Evolutionary conservation across 345 rosid genomes (phyloP), one percentile per base, ranked within the genome.

Genomic region (Acer yangbiense): DNA sequence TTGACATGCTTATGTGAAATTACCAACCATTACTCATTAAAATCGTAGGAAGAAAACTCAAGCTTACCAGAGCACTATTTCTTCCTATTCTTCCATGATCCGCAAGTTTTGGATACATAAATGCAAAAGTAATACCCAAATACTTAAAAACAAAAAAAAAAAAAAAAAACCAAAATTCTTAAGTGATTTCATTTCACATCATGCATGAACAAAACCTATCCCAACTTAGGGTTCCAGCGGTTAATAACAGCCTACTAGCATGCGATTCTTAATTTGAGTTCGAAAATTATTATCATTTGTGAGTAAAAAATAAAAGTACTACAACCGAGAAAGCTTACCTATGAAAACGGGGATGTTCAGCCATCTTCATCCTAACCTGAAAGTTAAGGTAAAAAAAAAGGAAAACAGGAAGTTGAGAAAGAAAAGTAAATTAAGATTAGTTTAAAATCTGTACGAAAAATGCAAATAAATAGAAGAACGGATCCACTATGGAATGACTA

Each of bases 311-410:
- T 50, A 39, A 52, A 52, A 32, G 6, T 52, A 13, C 9, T n/a
- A 54, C 41, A 18, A 23, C 68, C 71, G 70, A 54, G 11, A 68
- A 68, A 43, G 68, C 32, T 84, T 90, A 92, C 98, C 98, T 93
- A 73, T 74, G 97, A 77, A 86, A 70, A 76, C 74, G 86, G 43
- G 89, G 86, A 85, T 88, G 89, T 70, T 85, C 89, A 65, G 83
- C 50, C 97, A 90, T 92, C 93, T 83, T 92, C 87, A 86, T 87
- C 85, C 90, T 87, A 44, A 92, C 88, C 98, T 95, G 89, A 78
- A 85, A 77, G 67, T 25, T 5, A 18, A 54, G 39, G 10, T 20
- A 2, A 20, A 58, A 62, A 86, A 67, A 1, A 16, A 27, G 20
- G 17, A 80, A 60, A 68, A 69, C 16, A 20, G 29, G 23, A 65